Evolutionary conservation across 495 filamentous ascomycete species (phyloP), one percentile per base, ranked within the genome.

Genomic region (Penicillium roqueforti): DNA sequence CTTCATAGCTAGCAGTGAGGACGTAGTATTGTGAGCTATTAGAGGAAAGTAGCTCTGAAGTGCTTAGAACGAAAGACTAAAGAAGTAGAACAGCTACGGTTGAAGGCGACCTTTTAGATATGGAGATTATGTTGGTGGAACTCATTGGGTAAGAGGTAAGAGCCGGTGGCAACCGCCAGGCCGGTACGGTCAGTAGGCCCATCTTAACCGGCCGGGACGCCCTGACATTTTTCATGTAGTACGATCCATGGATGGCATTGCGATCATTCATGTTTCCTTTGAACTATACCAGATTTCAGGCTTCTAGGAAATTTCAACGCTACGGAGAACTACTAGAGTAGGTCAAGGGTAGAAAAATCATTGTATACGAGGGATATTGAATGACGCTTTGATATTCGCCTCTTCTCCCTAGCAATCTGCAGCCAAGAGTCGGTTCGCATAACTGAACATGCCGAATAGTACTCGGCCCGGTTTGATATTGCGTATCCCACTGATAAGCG

Each of bases 141-240:
- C 14, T 22, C 29, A 44, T 37, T 40, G 28, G 48, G 10, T 34
- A 55, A 54, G 28, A 31, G 9, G 28, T 31, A 31, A 31, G 55
- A 19, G 28, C 61, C 61, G 61, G 61, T 64, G 61, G 61, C 61
- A 64, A 64, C 54, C 58, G 57, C 54, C 42, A 56, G 48, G 32
- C 58, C 61, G 58, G 61, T 61, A 61, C 61, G 61, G 61, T 61
- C 34, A 54, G 26, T 31, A 14, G 40, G 20, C 22, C 31, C 14
- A 34, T 25, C 11, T 20, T 40, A 16, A 50, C 47, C 25, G 45
- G 26, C 44, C 44, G 45, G 43, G 11, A 40, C 8, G 16, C 22
- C 22, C 34, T 36, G 32, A 2, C 32, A 34, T 23, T 32, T 32
- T 48, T 32, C 10, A 26, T 25, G 18, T 25, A n/a, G 19, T 22